phyloP scores from a whole-genome alignment of 2,329 filamentous ascomycete species.

The Ilyonectria sp. region DNA sequence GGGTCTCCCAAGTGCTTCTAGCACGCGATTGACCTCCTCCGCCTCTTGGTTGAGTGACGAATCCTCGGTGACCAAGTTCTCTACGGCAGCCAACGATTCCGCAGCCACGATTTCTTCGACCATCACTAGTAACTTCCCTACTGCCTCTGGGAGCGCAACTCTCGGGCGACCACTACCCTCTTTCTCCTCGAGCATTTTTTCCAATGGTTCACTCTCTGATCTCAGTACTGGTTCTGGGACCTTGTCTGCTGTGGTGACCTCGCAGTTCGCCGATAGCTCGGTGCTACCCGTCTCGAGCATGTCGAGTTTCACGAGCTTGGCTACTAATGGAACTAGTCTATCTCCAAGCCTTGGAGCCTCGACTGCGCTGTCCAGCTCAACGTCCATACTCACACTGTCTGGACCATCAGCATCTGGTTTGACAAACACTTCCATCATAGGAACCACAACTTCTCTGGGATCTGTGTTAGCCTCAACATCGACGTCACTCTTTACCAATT shows the following conservation, averaged over 20 bases:
- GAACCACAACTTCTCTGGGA: constrained; percentile 6
- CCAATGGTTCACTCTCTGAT: constrained; percentile 2
- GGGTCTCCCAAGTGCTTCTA: neutral
- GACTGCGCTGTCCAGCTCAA: neutral
- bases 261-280: neutral
- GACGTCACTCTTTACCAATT: constrained; percentile 13
- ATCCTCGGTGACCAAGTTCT: neutral
- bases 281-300: neutral
- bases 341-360: neutral
- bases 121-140: neutral
- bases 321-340: neutral
- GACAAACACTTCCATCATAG: constrained; percentile 11
- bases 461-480: neutral
- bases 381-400: neutral
- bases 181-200: neutral
- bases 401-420: neutral
- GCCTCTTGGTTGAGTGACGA: neutral
- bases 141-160: neutral
- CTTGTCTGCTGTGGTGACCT: neutral
- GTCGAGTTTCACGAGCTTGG: neutral
- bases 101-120: neutral
- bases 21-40: neutral
- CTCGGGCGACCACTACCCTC: too few relatives aligned
- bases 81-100: neutral
- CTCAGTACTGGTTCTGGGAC: neutral